Percentiles rank a stretch among this genome's conserved stretches.
Conservation (phyloP, 805 yeast species). For the Clavispora vitiphila region DNA sequence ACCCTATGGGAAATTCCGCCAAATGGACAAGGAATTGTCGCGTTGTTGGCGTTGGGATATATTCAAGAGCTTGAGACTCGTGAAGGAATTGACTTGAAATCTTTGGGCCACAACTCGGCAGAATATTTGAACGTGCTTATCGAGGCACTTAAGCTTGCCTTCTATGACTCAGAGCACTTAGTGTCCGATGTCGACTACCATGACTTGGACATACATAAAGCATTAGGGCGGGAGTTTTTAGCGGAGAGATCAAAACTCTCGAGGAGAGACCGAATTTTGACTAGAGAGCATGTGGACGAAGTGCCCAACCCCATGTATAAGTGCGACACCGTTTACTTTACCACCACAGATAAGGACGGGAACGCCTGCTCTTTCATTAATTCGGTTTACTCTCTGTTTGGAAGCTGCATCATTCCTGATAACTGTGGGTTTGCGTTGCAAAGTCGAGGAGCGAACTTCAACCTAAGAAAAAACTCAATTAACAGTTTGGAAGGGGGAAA, state of each 20-base stretch:
- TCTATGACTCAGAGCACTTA: slow-evolving; percentile 69
- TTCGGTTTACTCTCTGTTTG: slow-evolving; percentile 66
- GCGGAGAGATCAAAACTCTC: slow-evolving; percentile 7
- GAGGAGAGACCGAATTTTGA: slow-evolving; percentile 4
- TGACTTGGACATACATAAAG: slow-evolving; percentile 31
- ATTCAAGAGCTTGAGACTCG: slow-evolving; percentile 48
- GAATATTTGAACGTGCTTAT: slow-evolving; percentile 67
- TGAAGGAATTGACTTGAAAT: slow-evolving; percentile 37
- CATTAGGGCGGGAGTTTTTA: slow-evolving; percentile 31
- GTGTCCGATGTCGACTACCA: slow-evolving; percentile 56
- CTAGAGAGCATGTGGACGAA: slow-evolving; percentile 10
- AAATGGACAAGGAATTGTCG: slow-evolving; percentile 77
- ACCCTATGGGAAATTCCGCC: slow-evolving; percentile 82
- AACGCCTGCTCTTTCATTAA: slow-evolving; percentile 72
- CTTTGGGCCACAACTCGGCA: slow-evolving; percentile 57
- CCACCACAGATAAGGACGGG: slow-evolving; percentile 11
- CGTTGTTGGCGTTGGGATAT: slow-evolving; percentile 64
- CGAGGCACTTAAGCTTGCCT: slow-evolving; percentile 67
- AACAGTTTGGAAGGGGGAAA: slow-evolving; percentile 66
- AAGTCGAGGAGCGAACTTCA: slow-evolving; percentile 75
- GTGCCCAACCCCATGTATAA: slow-evolving; percentile 14
- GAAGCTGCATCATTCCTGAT: slow-evolving; percentile 64
- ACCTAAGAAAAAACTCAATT: slow-evolving; percentile 48
- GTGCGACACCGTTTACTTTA: slow-evolving; percentile 15
- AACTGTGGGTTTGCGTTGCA: slow-evolving; percentile 65